Conservation (phyloP, 179 eudicot species). For the Beta corolliflora region DNA sequence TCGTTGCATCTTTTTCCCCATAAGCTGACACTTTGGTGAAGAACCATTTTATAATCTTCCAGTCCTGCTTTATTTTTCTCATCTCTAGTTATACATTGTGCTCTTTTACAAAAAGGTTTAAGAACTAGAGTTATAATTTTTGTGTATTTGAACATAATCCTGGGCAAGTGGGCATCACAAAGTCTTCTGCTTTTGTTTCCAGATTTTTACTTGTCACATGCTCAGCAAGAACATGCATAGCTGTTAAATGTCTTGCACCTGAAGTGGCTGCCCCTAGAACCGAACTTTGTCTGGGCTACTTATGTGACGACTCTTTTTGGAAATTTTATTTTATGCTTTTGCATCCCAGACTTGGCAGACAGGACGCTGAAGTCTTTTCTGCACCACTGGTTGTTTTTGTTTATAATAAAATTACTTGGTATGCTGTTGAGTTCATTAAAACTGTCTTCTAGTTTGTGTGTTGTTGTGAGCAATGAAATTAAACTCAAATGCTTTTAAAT, state of each 20-base stretch:
- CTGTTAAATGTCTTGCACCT: no score
- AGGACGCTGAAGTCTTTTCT: constrained; percentile 70
- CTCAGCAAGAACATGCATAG: no score
- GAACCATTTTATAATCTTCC: no score
- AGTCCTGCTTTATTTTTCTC: not conserved
- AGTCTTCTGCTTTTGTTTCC: no score
- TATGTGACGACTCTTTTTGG: constrained; percentile 88
- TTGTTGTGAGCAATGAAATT: not conserved
- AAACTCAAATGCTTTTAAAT: no score
- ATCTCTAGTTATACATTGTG: not conserved
- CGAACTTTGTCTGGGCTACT: constrained; percentile 82
- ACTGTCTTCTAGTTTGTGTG: not conserved
- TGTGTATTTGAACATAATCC: not conserved
- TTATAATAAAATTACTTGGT: not conserved
- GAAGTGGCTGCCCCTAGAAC: constrained; percentile 41
- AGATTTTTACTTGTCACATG: no score
- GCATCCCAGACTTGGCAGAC: constrained; percentile 67
- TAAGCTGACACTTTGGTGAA: no score
- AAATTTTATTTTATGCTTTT: constrained; percentile 88
- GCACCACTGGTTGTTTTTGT: constrained; percentile 68
- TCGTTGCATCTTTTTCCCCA: not conserved
- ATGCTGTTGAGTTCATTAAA: not conserved
- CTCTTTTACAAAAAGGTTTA: not conserved
- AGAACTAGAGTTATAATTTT: not conserved
- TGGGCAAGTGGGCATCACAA: no score